Percentiles rank a stretch among this genome's conserved stretches.
These are phyloP conservation scores for Novakomyces olei DNA, from an alignment of 805 yeast species.

Conservation along the genomic window DNA sequence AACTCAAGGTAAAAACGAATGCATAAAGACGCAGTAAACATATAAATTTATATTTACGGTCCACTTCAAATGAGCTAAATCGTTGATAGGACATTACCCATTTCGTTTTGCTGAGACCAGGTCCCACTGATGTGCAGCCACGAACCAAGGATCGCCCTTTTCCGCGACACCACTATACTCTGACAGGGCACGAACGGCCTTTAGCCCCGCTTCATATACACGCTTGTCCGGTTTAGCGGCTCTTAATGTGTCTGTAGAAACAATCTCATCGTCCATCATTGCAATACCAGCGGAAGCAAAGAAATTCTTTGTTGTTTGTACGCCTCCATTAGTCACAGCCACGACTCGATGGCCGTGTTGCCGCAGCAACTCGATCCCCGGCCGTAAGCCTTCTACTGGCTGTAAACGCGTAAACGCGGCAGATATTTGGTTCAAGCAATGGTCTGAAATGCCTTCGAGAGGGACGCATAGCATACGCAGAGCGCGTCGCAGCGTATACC, in stretches of 20 bases:
- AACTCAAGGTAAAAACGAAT: too few species aligned
- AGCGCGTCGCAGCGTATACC: neutral
- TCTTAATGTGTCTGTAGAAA: neutral
- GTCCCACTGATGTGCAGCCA: neutral
- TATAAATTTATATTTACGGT: too few species aligned
- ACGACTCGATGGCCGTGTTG: neutral
- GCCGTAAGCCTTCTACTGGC: neutral
- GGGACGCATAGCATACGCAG: neutral
- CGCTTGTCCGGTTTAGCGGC: neutral
- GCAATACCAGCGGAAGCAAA: neutral
- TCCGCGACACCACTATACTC: too few species aligned
- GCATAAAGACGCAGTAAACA: too few species aligned
- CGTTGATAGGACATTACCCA: too few species aligned
- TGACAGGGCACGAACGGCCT: neutral
- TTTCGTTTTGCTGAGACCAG: neutral
- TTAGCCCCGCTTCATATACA: neutral
- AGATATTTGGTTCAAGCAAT: neutral
- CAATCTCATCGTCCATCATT: neutral
- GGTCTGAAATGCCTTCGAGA: neutral
- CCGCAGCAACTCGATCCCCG: neutral
- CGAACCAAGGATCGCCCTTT: neutral
- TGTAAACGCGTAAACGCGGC: neutral
- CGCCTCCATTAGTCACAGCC: neutral
- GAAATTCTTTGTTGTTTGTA: neutral
- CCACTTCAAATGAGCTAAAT: too few species aligned